Evolutionary conservation across 2,329 filamentous ascomycete genomes (phyloP).

Genomic region (Cytospora schulzeri): DNA sequence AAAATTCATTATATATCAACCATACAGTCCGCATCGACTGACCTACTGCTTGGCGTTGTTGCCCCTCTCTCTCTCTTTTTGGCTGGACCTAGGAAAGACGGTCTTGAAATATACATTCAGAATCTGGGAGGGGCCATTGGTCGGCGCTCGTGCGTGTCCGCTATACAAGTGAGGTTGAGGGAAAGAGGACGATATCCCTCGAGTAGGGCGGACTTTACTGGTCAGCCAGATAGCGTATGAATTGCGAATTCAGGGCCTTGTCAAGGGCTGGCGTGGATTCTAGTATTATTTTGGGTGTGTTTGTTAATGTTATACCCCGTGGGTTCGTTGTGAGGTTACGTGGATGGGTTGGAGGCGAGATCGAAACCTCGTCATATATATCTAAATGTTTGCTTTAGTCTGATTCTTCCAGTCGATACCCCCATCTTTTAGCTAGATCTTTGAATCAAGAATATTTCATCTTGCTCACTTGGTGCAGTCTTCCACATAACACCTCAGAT

Average conservation of each 20-base stretch:
- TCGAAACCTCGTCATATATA: conserved; percentile 8
- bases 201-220: background rate
- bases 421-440: background rate
- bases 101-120: background rate
- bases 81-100: background rate
- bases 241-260: background rate
- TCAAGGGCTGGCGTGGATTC: background rate
- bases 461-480: background rate
- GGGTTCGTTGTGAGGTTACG: conserved; percentile 4
- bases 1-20: background rate
- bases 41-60: background rate
- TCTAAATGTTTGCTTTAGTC: background rate
- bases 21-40: background rate
- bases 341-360: conserved; percentile 10
- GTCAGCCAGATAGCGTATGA: background rate
- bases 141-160: background rate
- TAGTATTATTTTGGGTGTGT: conserved; percentile 7
- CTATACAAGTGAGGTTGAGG: background rate
- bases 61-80: background rate
- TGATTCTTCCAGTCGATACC: background rate
- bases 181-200: background rate
- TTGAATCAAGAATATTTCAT: background rate
- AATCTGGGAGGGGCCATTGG: background rate
- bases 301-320: conserved; percentile 14
- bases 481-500: too few relatives aligned